Percentiles rank a stretch among this genome's conserved stretches.
Evolutionary conservation across 129 eudicot genomes (phyloP).

Genomic region (Sambucus nigra): DNA sequence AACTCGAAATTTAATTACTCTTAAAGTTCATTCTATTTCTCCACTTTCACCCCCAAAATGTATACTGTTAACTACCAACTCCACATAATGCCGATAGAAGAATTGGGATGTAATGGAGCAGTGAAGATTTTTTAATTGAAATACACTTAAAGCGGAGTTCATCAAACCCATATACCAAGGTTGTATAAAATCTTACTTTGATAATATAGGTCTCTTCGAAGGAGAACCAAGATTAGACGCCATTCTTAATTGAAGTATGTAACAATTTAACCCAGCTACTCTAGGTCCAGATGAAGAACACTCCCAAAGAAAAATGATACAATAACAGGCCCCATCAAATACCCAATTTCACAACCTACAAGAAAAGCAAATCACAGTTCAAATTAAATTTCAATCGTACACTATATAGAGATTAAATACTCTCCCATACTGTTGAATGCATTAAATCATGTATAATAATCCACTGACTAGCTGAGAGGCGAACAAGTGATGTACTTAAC

Average conservation of each 20-base stretch:
- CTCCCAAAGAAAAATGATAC: slow-evolving; percentile 43
- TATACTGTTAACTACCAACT: not conserved
- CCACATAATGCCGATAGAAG: not conserved
- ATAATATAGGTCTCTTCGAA: not conserved
- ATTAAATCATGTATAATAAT: slow-evolving; percentile 34
- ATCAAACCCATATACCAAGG: too few species aligned
- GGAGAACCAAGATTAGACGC: not conserved
- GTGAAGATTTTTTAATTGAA: too few species aligned
- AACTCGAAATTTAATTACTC: not conserved
- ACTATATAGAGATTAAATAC: not conserved
- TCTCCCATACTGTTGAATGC: not conserved
- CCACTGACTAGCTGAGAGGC: slow-evolving; percentile 74
- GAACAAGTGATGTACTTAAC: slow-evolving; percentile 54
- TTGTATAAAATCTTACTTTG: not conserved
- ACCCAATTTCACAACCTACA: slow-evolving; percentile 80
- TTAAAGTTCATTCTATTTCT: not conserved
- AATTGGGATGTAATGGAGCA: not conserved
- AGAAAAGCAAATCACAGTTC: slow-evolving; percentile 8
- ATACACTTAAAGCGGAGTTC: too few species aligned
- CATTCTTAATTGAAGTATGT: not conserved
- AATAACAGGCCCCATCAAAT: slow-evolving; percentile 65
- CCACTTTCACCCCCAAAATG: not conserved
- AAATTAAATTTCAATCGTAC: not conserved
- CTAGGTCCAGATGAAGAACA: slow-evolving; percentile 22
- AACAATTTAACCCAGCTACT: not conserved